Evolutionary conservation across 306 rosid genomes (phyloP).

Genomic region (Purshia tridentata): DNA sequence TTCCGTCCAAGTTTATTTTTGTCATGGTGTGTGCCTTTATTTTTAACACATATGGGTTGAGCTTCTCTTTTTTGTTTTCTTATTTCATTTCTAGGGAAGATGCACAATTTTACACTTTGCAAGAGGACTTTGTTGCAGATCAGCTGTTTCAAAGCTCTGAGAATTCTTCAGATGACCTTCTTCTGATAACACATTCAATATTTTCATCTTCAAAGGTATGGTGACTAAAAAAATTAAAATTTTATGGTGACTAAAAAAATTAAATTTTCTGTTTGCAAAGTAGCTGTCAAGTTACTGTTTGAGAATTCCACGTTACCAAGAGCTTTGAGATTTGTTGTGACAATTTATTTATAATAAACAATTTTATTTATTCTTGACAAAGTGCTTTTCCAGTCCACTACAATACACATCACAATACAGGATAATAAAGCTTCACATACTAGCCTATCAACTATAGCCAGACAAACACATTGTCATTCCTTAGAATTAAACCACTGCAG

Average conservation of each 20-base stretch:
- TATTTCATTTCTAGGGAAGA: slow-evolving; percentile 58
- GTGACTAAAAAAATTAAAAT: neutral
- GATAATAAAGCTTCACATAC: too few relatives aligned
- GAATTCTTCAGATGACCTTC: slow-evolving; percentile 64
- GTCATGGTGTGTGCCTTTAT: too few relatives aligned
- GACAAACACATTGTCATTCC: too few relatives aligned
- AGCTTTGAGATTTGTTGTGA: neutral
- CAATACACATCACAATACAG: too few relatives aligned
- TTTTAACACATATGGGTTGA: too few relatives aligned
- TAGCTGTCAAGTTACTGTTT: neutral
- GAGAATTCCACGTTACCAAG: neutral
- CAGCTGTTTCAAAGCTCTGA: slow-evolving; percentile 86
- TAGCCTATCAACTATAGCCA: too few relatives aligned
- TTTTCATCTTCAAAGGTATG: slow-evolving; percentile 78
- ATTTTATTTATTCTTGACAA: too few relatives aligned
- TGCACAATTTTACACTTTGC: slow-evolving; percentile 61
- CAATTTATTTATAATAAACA: neutral
- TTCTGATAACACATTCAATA: slow-evolving; percentile 52
- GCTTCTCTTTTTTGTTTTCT: slow-evolving; percentile 11
- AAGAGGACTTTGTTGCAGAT: slow-evolving; percentile 91
- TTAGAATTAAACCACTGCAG: too few relatives aligned
- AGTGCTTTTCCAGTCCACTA: too few relatives aligned
- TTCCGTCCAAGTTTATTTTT: too few relatives aligned
- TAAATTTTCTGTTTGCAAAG: neutral
- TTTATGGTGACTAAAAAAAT: slow-evolving; percentile 6